A percentile compares a stretch with the other conserved stretches of the same genome.
Conservation (phyloP, 495 filamentous ascomycete genomes). For the Aspergillus wentii region DNA sequence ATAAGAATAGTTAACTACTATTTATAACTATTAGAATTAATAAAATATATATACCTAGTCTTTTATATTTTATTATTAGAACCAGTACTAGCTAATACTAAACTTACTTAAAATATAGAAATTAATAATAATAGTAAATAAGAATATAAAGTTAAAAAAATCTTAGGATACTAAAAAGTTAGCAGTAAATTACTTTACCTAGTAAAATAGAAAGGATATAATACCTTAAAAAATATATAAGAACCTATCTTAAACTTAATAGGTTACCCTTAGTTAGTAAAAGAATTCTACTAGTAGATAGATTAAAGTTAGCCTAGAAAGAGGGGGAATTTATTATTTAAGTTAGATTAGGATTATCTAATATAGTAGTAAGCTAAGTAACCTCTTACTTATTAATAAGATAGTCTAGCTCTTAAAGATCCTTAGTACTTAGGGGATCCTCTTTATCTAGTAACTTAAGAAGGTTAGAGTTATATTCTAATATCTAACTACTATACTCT, state of each 20-base stretch:
- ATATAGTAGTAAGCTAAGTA: neutral
- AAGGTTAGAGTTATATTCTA: neutral
- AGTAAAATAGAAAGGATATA: neutral
- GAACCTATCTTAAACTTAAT: neutral
- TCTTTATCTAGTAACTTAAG: neutral
- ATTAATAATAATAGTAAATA: too few species aligned
- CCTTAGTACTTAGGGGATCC: neutral
- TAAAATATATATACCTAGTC: neutral
- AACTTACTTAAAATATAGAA: neutral
- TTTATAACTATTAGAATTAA: neutral
- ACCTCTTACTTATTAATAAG: neutral
- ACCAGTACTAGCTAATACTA: neutral
- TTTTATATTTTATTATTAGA: neutral
- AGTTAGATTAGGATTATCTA: neutral
- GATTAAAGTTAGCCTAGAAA: neutral
- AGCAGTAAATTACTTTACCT: too few species aligned
- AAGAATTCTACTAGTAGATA: too few species aligned
- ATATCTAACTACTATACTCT: neutral
- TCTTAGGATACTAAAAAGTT: too few species aligned
- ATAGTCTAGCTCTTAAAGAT: neutral
- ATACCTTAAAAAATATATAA: neutral
- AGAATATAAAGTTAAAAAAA: too few species aligned
- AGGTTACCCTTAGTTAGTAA: neutral
- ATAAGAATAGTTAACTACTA: too few species aligned
- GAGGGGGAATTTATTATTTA: neutral